A percentile compares a stretch with the other conserved stretches of the same genome.
Conservation (phyloP, 495 filamentous ascomycete genomes). For the Terfezia boudieri region DNA sequence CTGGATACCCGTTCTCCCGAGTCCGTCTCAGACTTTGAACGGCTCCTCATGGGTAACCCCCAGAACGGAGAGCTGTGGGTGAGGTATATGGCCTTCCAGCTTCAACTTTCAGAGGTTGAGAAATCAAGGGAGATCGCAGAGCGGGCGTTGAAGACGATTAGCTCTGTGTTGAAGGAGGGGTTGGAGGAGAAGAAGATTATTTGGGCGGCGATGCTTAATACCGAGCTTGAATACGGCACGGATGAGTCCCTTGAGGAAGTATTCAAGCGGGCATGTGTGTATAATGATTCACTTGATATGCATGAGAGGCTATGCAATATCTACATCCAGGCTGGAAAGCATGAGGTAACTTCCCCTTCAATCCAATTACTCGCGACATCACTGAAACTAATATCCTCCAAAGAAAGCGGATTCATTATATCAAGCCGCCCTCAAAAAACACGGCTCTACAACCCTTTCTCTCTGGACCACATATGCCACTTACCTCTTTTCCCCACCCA, state of each 20-base stretch:
- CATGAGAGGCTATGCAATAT: constrained; percentile 79
- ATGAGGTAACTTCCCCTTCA: constrained; percentile 27
- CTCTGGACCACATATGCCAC: constrained; percentile 90
- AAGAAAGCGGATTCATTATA: constrained; percentile 83
- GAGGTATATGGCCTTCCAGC: constrained; percentile 89
- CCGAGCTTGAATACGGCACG: constrained; percentile 76
- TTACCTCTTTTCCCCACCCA: constrained; percentile 44
- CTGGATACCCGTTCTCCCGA: constrained; percentile 79
- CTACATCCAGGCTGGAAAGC: constrained; percentile 75
- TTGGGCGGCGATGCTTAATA: constrained; percentile 82
- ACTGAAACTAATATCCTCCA: constrained; percentile 20
- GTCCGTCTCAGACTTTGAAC: constrained; percentile 74
- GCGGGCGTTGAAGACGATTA: constrained; percentile 70
- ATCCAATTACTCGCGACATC: background rate
- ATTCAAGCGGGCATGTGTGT: constrained; percentile 83
- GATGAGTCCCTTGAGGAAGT: constrained; percentile 66
- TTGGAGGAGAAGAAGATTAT: constrained; percentile 67
- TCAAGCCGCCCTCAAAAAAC: constrained; percentile 64
- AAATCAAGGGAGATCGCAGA: constrained; percentile 74
- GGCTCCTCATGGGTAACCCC: constrained; percentile 73
- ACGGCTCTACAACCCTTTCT: constrained; percentile 48
- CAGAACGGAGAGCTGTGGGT: constrained; percentile 81
- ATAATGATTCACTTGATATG: constrained; percentile 77
- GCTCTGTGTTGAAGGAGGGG: constrained; percentile 46
- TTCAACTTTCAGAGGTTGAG: constrained; percentile 66